These are phyloP conservation scores for Boletus reticuloceps DNA, from an alignment of 768 basidiomycete species.

Conservation along the genomic window DNA sequence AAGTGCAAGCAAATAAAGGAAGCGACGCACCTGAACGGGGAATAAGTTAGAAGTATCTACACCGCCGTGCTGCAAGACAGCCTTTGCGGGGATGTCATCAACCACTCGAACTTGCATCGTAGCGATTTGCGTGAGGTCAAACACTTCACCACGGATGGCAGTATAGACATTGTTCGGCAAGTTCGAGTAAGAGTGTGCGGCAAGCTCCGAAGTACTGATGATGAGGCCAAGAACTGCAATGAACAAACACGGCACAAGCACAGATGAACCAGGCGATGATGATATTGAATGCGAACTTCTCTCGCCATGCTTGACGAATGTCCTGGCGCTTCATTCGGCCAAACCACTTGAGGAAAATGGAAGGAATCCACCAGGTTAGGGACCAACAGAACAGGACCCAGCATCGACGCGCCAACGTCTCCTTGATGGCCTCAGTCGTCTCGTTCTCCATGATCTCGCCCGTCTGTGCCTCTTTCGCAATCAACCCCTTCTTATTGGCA, in stretches of 20 bases:
- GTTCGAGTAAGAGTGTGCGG: constrained; percentile 57
- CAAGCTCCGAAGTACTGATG: constrained; percentile 71
- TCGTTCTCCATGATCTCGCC: constrained; percentile 61
- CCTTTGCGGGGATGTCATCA: constrained; percentile 71
- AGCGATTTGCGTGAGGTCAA: constrained; percentile 38
- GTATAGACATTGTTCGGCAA: constrained; percentile 77
- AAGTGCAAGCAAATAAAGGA: no score
- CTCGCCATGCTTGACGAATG: constrained; percentile 94
- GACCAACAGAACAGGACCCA: constrained; percentile 90
- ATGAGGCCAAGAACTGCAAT: constrained; percentile 93
- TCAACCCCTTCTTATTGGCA: no score
- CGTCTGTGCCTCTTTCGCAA: constrained; percentile 80
- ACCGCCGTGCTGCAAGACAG: constrained; percentile 84
- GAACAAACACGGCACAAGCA: no score
- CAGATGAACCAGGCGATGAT: constrained; percentile 99
- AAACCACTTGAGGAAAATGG: constrained; percentile 58
- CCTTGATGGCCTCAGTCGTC: constrained; percentile 83
- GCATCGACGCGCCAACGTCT: constrained; percentile 72
- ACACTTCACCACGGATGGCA: constrained; percentile 27
- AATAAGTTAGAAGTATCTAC: constrained; percentile 71
- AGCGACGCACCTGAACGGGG: no score
- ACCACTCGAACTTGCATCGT: constrained; percentile 58
- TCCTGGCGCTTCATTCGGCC: constrained; percentile 96
- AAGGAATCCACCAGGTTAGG: constrained; percentile 91
- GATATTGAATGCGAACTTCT: constrained; percentile 92